phyloP scores from a whole-genome alignment of 306 rosid genomes.

The Phaseolus lunatus region DNA sequence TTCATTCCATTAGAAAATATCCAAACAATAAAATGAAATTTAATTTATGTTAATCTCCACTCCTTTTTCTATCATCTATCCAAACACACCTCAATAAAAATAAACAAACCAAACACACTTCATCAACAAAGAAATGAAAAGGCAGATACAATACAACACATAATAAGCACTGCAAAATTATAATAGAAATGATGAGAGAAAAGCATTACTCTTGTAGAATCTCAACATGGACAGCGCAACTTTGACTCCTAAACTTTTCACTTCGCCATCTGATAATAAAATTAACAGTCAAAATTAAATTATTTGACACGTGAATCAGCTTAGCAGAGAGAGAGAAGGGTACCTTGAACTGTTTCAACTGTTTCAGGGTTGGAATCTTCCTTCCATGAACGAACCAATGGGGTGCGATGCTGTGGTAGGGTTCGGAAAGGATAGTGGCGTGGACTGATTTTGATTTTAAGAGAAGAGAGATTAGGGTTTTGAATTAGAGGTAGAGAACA shows the following conservation, averaged over 20 bases:
- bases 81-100: too few relatives aligned
- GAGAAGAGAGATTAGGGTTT: slow-evolving; percentile 45
- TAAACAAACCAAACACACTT: too few relatives aligned
- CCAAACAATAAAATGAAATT: too few relatives aligned
- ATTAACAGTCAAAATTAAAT: background rate
- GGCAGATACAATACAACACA: too few relatives aligned
- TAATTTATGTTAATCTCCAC: too few relatives aligned
- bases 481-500: slow-evolving; percentile 31
- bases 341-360: slow-evolving; percentile 53
- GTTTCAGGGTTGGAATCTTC: slow-evolving; percentile 52
- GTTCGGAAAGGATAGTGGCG: slow-evolving; percentile 22
- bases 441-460: slow-evolving; percentile 16
- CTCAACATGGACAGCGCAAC: slow-evolving; percentile 68
- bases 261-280: slow-evolving; percentile 53
- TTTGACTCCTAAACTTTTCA: slow-evolving; percentile 65
- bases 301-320: background rate
- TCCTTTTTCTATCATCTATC: too few relatives aligned
- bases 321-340: background rate
- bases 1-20: too few relatives aligned
- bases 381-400: slow-evolving; percentile 30
- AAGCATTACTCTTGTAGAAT: slow-evolving; percentile 76
- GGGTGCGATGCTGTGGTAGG: slow-evolving; percentile 33
- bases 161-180: background rate
- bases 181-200: background rate
- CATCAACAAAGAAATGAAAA: too few relatives aligned